Evolutionary conservation across 192 early-diverging fungal species (phyloP), one percentile per base, ranked within the genome.

Genomic region (Mortierella hygrophila): DNA sequence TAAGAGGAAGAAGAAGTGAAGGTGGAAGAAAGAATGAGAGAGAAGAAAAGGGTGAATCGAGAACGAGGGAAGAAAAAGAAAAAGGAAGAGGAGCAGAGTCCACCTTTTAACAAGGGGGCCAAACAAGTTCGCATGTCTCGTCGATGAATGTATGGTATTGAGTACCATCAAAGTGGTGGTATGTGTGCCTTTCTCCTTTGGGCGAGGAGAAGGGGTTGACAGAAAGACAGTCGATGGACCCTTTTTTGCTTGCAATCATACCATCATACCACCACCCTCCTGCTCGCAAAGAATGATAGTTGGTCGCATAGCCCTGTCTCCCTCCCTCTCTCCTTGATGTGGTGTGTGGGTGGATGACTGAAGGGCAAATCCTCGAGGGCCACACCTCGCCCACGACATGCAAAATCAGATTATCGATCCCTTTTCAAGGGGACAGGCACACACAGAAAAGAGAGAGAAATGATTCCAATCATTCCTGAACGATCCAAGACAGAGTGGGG

Each of bases 401-500:
- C 49, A 18, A 52, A 52, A 52, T 52, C 49, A 32, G 2, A 32
- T 65, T 65, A 16, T 65, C 8, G 60, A 65, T 65, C 29, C 69
- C 69, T 76, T 75, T 8, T 73, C 46, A 70, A 70, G 37, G 80
- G 41, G 47, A 49, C 35, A 46, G 23, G 47, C 47, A 49, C 44
- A 44, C 2, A 29, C 71, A 41, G 44, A 40, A 0, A 72, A 16
- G 2, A 40, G 42, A 46, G 20, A 4, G 26, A 71, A 18, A 68
- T 35, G 74, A 82, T 82, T 76, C 80, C 80, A 76, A 72, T 76
- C 80, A 82, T 82, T 82, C 81, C 81, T 63, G 37, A 71, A 47
- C 35, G 20, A 52, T 21, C 49, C 49, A 52, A 52, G 49, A 52
- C 16, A 52, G 4, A 52, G 18, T 16, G 60, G 2, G 9, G 60